Conservation (phyloP, 2,329 filamentous ascomycete genomes). For the Trichophyton equinum region DNA sequence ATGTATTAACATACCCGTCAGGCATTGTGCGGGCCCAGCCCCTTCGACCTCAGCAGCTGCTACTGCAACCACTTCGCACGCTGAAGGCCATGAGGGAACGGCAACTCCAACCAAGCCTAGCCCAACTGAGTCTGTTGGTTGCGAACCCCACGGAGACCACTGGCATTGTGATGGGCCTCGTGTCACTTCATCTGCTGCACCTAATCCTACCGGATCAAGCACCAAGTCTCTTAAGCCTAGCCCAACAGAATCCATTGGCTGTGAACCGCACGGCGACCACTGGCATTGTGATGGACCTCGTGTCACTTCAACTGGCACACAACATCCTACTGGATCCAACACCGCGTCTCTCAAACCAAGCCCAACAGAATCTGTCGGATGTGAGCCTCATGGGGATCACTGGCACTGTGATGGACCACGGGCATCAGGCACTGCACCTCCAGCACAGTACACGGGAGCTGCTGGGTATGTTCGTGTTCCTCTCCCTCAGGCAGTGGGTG, state of each 20-base stretch:
- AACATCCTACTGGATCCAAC: neutral
- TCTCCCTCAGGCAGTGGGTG: neutral
- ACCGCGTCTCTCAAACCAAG: conserved; percentile 9
- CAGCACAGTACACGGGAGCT: conserved; percentile 5
- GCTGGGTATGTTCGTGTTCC: conserved; percentile 5
- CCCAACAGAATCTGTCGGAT: conserved; percentile 15
- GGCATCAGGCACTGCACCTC: neutral
- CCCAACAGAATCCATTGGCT: conserved; percentile 14
- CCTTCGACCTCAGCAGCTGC: conserved; percentile 1
- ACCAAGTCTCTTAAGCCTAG: conserved; percentile 6
- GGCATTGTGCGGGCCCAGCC: conserved; percentile 22
- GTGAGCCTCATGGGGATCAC: conserved; percentile 16
- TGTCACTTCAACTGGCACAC: no score
- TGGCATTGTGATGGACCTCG: conserved; percentile 11
- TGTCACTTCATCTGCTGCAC: neutral
- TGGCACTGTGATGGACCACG: conserved; percentile 16
- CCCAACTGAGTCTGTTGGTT: conserved; percentile 15
- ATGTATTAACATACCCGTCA: conserved; percentile 4
- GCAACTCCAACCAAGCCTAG: conserved; percentile 6
- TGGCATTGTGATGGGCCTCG: conserved; percentile 17
- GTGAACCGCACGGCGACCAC: conserved; percentile 16
- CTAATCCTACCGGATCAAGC: neutral
- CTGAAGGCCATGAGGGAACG: neutral
- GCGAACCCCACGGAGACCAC: conserved; percentile 16
- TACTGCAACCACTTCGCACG: neutral